phyloP scores from a whole-genome alignment of 306 rosid species.

The Oemleria cerasiformis region DNA sequence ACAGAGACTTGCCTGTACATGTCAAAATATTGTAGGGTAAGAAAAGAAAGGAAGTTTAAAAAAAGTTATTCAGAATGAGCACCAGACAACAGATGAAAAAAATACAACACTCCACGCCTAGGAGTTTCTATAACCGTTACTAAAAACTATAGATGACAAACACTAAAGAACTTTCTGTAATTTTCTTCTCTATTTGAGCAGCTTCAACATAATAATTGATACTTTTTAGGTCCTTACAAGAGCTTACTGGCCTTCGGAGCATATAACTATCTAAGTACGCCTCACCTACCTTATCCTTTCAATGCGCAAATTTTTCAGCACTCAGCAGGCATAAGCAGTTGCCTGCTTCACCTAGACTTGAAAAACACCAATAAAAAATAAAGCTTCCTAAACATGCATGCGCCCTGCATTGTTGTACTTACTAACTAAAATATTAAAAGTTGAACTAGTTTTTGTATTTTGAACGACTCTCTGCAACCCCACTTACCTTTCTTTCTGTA shows the following conservation, averaged over 20 bases:
- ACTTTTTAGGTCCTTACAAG: background rate
- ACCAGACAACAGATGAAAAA: background rate
- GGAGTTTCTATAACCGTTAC: background rate
- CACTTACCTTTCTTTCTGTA: no score
- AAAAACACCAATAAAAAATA: no score
- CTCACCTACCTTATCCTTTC: no score
- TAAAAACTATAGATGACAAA: background rate
- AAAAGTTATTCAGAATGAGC: constrained; percentile 19
- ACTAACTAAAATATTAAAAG: no score
- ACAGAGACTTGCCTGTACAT: constrained; percentile 75
- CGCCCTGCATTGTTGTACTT: no score
- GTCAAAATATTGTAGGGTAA: constrained; percentile 3
- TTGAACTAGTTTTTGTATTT: no score
- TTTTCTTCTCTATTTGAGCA: background rate
- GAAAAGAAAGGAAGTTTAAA: background rate
- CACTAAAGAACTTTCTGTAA: background rate
- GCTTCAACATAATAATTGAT: background rate
- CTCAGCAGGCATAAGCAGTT: no score
- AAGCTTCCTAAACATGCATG: no score
- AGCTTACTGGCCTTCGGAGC: background rate
- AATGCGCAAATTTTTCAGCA: no score
- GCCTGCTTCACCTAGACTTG: no score
- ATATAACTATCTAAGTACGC: no score
- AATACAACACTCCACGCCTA: background rate
- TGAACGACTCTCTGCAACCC: no score